Percentiles rank a stretch among this genome's conserved stretches.
These are phyloP conservation scores for Pleurotus tuber-regium DNA, from an alignment of 768 basidiomycete species.

Conservation along the genomic window DNA sequence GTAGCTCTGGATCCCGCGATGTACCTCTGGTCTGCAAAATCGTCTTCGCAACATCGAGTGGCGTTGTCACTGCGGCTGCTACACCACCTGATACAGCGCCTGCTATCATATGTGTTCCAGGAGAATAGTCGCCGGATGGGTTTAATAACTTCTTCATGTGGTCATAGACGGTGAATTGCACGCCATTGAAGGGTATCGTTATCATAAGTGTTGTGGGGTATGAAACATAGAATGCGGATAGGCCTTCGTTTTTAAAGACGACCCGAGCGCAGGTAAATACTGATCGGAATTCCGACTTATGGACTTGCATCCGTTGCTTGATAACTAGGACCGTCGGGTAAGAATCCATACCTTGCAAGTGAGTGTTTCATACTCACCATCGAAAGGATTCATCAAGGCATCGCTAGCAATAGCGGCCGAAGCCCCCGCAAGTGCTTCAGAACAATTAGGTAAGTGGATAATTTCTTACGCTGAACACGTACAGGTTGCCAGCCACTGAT, in stretches of 20 bases:
- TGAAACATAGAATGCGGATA: conserved; percentile 93
- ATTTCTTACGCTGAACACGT: conserved; percentile 29
- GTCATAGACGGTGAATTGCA: conserved; percentile 97
- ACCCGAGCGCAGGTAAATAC: conserved; percentile 82
- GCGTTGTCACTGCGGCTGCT: conserved; percentile 94
- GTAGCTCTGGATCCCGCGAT: conserved; percentile 82
- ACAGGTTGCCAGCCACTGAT: conserved; percentile 91
- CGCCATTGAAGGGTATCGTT: conserved; percentile 96
- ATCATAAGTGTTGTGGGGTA: conserved; percentile 98
- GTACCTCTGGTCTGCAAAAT: conserved; percentile 93
- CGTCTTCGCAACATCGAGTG: conserved; percentile 97
- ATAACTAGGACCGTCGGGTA: conserved; percentile 61
- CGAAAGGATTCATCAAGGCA: conserved; percentile 99
- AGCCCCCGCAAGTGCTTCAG: conserved; percentile 85
- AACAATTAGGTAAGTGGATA: conserved; percentile 8
- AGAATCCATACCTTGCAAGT: conserved; percentile 14
- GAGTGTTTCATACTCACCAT: conserved; percentile 60
- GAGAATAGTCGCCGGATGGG: conserved; percentile 84
- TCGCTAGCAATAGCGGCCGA: conserved; percentile 93
- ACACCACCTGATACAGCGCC: conserved; percentile 93
- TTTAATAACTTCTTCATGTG: conserved; percentile 85
- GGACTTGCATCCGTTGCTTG: conserved; percentile 99
- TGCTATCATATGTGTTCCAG: conserved; percentile 87
- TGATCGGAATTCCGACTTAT: conserved; percentile 87
- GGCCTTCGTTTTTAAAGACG: conserved; percentile 83